phyloP scores from a whole-genome alignment of 1,139 yeast genomes.

The Suhomyces bokatorum region DNA sequence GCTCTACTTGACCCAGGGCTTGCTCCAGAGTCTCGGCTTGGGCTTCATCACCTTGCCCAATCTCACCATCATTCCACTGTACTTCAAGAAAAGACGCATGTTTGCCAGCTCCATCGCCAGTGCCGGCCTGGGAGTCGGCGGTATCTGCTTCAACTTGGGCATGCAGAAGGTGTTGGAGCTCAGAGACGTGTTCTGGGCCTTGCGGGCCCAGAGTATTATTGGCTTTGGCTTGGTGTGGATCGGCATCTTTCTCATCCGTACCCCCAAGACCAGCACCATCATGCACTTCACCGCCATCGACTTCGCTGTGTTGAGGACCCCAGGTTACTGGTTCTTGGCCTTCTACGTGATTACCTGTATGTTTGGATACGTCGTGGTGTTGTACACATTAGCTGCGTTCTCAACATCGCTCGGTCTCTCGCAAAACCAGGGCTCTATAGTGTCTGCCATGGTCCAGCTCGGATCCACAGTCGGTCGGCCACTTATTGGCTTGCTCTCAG shows the following conservation, averaged over 20 bases:
- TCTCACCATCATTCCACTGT: constrained; percentile 55
- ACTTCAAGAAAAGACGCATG: constrained; percentile 55
- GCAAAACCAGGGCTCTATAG: constrained; percentile 45
- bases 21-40: constrained; percentile 51
- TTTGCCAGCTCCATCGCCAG: constrained; percentile 59
- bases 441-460: constrained; percentile 48
- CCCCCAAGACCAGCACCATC: constrained; percentile 24
- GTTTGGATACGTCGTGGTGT: constrained; percentile 40
- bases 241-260: constrained; percentile 23
- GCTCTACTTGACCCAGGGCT: constrained; percentile 51
- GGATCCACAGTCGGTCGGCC: constrained; percentile 46
- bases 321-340: constrained; percentile 31
- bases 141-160: constrained; percentile 42
- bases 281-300: constrained; percentile 25
- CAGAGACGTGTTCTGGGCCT: constrained; percentile 41
- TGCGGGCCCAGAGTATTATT: constrained; percentile 35
- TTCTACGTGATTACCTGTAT: constrained; percentile 35
- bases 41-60: constrained; percentile 49
- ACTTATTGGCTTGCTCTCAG: constrained; percentile 48
- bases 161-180: constrained; percentile 29
- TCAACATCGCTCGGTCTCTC: constrained; percentile 29
- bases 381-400: constrained; percentile 36
- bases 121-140: constrained; percentile 66
- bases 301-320: constrained; percentile 25
- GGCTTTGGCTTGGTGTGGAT: constrained; percentile 29